Base-by-base conservation (phyloP, 2,329 filamentous ascomycete genomes). In the Helotiales sp. region DNA sequence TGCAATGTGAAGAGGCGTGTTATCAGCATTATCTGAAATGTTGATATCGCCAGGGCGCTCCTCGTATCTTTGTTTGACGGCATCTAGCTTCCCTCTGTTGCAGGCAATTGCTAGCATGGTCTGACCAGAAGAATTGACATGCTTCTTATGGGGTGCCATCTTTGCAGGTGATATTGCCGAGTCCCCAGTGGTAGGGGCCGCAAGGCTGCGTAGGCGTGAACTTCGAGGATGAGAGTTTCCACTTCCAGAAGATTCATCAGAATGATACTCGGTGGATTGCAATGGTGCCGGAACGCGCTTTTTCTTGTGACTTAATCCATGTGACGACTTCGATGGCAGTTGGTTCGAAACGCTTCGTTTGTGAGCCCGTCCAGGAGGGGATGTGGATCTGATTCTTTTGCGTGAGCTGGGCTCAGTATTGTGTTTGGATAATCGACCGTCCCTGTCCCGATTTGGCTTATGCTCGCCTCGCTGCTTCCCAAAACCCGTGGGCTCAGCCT, bases 1-100 rank as follows among this genome's bases (percentile, higher is more conserved):
- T 31, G 95, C 93, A 64, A 96, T 95, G 73, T 99, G 95, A 31
- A 99, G 79, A 24, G 95, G 95, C 1, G 93, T 96, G 69, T 98
- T 98, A n/a, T 91, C 91, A 13, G 95, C 95, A 71, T 96, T 96
- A 70, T 99, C 95, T 24, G 90, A 86, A 57, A 93, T 83, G 66
- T 99, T 90, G 54, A 98, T 74, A 72, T 98, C 92, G 61, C 96
- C 90, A 0, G 91, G 92, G 19, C 92, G 84, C 70, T 96, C 90
- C 8, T 82, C 79, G 30, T 62, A 90, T 84, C 66, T 58, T 46
- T 84, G 82, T 71, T 90, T 93, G 15, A 91, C 92, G 9, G 80
- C 79, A 1, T 93, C 90, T 55, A 95, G 83, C 69, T 96, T 91
- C 51, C 92, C 91, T 66, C 88, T 87, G 34, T 93, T 90, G 72